Conservation (phyloP, 805 yeast genomes). For the Yamadazyma kitorensis region DNA sequence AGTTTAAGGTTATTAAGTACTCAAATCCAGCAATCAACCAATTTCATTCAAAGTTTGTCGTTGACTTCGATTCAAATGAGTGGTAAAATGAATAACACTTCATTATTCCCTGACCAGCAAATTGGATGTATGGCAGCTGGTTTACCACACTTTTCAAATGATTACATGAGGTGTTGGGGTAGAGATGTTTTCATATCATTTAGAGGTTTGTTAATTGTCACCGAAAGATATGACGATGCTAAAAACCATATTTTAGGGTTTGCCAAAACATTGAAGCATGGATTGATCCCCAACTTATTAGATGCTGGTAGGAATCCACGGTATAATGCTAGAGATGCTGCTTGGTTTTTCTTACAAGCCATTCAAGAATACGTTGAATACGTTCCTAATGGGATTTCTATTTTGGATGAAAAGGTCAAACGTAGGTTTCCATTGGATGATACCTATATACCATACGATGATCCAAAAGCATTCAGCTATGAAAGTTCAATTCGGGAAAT, state of each 20-base stretch:
- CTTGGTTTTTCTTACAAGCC: constrained; percentile 90
- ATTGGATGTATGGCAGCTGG: constrained; percentile 92
- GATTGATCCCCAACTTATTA: constrained; percentile 86
- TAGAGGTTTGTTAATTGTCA: constrained; percentile 74
- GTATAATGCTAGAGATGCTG: constrained; percentile 95
- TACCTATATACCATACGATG: constrained; percentile 64
- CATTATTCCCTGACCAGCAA: constrained; percentile 60
- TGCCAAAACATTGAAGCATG: constrained; percentile 91
- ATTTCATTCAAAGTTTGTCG: constrained; percentile 76
- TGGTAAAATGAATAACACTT: constrained; percentile 69
- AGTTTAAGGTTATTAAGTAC: constrained; percentile 57
- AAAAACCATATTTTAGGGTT: constrained; percentile 77
- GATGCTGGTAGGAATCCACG: constrained; percentile 95
- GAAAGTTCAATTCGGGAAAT: constrained; percentile 71
- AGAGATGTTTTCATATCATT: constrained; percentile 89
- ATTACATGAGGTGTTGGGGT: constrained; percentile 98
- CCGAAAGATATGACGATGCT: constrained; percentile 80
- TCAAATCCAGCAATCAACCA: constrained; percentile 57
- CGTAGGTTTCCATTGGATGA: constrained; percentile 92
- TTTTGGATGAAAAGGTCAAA: constrained; percentile 68
- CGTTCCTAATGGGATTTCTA: constrained; percentile 66
- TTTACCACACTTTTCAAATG: constrained; percentile 86
- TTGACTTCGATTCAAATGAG: constrained; percentile 85
- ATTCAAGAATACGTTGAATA: constrained; percentile 72
- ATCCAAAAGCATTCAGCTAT: constrained; percentile 71